Percentiles rank a stretch among this genome's conserved stretches.
Evolutionary conservation across 495 filamentous ascomycete species (phyloP).

Genomic region (Trichoderma reesei): DNA sequence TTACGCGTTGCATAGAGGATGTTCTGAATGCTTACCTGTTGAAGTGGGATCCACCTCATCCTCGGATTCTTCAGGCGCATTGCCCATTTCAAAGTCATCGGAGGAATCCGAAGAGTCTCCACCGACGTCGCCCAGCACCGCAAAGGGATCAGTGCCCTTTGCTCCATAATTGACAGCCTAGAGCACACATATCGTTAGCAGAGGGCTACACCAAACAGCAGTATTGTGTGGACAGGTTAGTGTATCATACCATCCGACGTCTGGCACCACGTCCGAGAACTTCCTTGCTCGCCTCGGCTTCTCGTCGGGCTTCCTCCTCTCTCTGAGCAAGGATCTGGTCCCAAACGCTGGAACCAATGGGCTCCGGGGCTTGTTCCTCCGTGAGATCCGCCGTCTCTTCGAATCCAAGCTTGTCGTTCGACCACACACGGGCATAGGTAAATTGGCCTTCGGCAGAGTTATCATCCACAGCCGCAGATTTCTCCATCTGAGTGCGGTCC

Average conservation of each 20-base stretch:
- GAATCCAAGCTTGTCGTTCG: conserved; percentile 53
- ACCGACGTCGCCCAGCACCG: conserved; percentile 2
- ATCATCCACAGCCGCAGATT: conserved; percentile 46
- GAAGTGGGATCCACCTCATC: conserved; percentile 15
- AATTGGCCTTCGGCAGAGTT: conserved; percentile 67
- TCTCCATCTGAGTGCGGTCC: conserved; percentile 73
- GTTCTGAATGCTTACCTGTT: conserved; percentile 7
- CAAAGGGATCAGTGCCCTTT: conserved; percentile 19
- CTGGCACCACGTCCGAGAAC: conserved; percentile 77
- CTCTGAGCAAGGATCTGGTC: conserved; percentile 77
- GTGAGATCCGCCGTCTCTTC: conserved; percentile 34
- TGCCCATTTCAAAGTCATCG: conserved; percentile 12
- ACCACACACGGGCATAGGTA: conserved; percentile 87
- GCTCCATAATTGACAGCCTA: conserved; percentile 24
- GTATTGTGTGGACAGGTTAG: neutral
- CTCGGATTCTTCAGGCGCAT: conserved; percentile 22
- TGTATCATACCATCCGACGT: conserved; percentile 39
- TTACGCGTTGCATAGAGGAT: neutral
- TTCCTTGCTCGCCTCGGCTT: conserved; percentile 53
- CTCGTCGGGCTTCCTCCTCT: conserved; percentile 61
- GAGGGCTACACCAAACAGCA: neutral
- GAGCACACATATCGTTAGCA: conserved; percentile 15
- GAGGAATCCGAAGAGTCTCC: conserved; percentile 2
- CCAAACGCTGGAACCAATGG: conserved; percentile 62
- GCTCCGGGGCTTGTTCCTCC: conserved; percentile 47